Evolutionary conservation across 108 stramenopile species (phyloP), one percentile per base, ranked within the genome.

Genomic region (Cyclotella sp.): DNA sequence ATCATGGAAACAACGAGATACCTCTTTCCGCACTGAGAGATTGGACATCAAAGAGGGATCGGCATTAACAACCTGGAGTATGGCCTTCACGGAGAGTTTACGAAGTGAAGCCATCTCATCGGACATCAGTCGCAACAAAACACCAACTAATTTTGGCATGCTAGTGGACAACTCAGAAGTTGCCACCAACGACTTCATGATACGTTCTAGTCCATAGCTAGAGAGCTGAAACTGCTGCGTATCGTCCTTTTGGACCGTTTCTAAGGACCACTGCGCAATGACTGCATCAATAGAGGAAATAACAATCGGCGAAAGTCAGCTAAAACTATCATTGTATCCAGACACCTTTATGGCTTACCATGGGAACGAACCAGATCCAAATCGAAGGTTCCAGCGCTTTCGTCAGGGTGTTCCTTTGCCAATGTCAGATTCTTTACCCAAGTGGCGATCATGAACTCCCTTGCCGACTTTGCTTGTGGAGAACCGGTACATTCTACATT

Each of bases 1-100:
- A 74, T 98, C 98, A 11, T 87, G 79, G 60, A 98, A 94, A 44
- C 97, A 86, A 16, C 78, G 77, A 15, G 88, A 83, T 0, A 97
- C 96, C 29, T 94, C 89, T 13, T 93, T 87, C 57, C 76, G 71
- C 14, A 97, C 80, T 10, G 72, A 65, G 13, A 82, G 82, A 46
- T 91, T 87, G 11, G 81, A 57, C 96, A 98, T 97, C 40, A 97
- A 62, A 19, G 76, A 77, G 0, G 90, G 86, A 75, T 97, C 96
- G 4, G 86, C 85, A 52, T 92, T 88, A 11, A 88, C 89, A 26
- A 90, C 81, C 76, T 89, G 83, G 21, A 79, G 74, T 46, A 96
- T 82, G 26, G 95, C 89, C 81, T 94, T 97, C 60, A 97, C 70
- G 55, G 94, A 78, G 3, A 94, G 83, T 83, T 93, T 95, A 26